These are phyloP conservation scores for Polychytrium aggregatum DNA, from an alignment of 192 early-diverging fungal genomes.

Conservation along the genomic window DNA sequence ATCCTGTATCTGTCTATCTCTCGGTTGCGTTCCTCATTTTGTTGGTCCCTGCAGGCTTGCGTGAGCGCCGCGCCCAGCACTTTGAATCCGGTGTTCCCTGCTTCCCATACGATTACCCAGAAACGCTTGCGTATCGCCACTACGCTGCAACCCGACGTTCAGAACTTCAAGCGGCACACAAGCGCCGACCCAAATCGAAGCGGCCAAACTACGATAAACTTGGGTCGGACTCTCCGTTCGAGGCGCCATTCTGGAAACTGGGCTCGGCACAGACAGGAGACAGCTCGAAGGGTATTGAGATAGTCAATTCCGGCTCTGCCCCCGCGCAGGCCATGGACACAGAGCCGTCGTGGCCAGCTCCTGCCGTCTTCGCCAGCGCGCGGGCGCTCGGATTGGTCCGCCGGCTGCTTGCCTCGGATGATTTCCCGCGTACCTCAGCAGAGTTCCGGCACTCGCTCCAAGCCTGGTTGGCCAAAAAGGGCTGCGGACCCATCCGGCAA, in stretches of 20 bases:
- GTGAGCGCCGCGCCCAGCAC: slow-evolving; percentile 56
- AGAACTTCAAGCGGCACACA: slow-evolving; percentile 37
- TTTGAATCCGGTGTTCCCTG: slow-evolving; percentile 66
- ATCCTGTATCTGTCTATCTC: no score
- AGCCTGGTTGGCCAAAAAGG: no score
- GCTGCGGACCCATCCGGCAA: no score
- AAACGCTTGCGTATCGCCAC: slow-evolving; percentile 50
- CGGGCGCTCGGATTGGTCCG: not conserved
- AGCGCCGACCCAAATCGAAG: slow-evolving; percentile 66
- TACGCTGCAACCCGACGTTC: slow-evolving; percentile 30
- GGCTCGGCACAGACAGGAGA: slow-evolving; percentile 5
- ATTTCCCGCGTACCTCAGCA: slow-evolving; percentile 3
- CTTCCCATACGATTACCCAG: slow-evolving; percentile 81
- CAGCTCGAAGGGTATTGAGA: no score
- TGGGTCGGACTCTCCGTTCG: slow-evolving; percentile 58
- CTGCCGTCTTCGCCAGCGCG: not conserved
- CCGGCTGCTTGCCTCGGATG: not conserved
- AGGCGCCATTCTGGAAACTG: slow-evolving; percentile 46
- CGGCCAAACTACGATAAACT: slow-evolving; percentile 68
- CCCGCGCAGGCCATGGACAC: not conserved
- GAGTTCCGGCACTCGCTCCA: no score
- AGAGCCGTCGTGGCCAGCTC: not conserved
- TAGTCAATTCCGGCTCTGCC: no score
- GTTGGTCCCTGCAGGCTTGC: slow-evolving; percentile 43
- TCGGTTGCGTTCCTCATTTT: no score